Evolutionary conservation across 2,329 filamentous ascomycete species (phyloP).

Genomic region (Aspergillus piperis): DNA sequence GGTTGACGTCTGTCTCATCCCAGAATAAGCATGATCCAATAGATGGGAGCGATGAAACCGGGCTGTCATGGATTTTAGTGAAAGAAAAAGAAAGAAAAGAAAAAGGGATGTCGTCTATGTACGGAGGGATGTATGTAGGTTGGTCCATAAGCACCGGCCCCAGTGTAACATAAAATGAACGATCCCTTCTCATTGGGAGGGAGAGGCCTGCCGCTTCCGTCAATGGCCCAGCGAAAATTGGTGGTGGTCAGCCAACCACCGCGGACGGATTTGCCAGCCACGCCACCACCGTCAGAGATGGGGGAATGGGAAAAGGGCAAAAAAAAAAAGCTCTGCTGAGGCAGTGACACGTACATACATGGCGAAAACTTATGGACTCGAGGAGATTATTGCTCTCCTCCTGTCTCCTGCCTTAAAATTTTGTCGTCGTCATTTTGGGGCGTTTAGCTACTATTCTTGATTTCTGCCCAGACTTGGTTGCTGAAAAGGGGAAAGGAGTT

Average conservation of each 20-base stretch:
- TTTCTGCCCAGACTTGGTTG: neutral
- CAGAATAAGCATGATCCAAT: constrained; percentile 3
- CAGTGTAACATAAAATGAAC: neutral
- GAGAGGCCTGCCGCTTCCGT: constrained; percentile 4
- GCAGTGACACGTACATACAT: constrained; percentile 11
- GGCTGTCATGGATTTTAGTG: neutral
- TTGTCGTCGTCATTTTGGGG: neutral
- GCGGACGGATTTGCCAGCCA: constrained; percentile 20
- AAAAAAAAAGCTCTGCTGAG: neutral
- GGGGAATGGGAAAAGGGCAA: neutral
- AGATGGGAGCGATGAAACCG: neutral
- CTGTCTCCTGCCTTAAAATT: neutral
- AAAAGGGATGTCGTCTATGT: neutral
- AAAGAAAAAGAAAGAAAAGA: neutral
- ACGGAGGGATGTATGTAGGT: neutral
- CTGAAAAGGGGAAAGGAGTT: neutral
- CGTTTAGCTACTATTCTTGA: neutral
- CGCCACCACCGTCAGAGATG: constrained; percentile 11
- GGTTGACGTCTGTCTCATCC: neutral
- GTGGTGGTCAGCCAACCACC: constrained; percentile 21
- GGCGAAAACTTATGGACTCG: neutral
- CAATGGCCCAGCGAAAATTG: constrained; percentile 7
- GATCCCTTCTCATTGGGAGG: neutral
- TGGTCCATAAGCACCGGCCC: neutral
- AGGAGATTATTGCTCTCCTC: neutral